Conservation (phyloP, 768 basidiomycete genomes). For the Boletus tomentosulus region DNA sequence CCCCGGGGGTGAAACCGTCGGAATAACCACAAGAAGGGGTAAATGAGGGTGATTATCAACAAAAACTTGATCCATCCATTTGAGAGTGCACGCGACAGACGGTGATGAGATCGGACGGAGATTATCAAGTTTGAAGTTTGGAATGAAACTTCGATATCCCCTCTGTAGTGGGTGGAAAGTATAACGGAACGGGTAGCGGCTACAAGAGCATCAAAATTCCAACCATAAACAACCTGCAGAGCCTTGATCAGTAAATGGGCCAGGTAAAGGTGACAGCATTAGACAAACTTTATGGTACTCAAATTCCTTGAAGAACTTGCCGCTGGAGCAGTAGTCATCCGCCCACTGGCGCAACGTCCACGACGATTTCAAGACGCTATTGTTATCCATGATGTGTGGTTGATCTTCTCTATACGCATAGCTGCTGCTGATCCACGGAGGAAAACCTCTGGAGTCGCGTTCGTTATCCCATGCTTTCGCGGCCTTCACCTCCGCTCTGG, state of each 20-base stretch:
- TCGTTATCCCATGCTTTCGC: slow-evolving; percentile 44
- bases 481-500: slow-evolving; percentile 38
- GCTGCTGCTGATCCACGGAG: slow-evolving; percentile 42
- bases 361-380: slow-evolving; percentile 44
- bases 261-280: not conserved
- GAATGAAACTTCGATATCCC: slow-evolving; percentile 45
- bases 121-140: slow-evolving; percentile 44
- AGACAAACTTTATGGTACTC: slow-evolving; percentile 58
- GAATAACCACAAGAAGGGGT: slow-evolving; percentile 79
- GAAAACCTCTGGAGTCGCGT: slow-evolving; percentile 45
- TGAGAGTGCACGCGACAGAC: slow-evolving; percentile 61
- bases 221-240: slow-evolving; percentile 53
- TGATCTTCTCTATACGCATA: slow-evolving; percentile 34
- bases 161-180: slow-evolving; percentile 36
- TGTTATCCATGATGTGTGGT: slow-evolving; percentile 18
- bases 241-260: slow-evolving; percentile 19
- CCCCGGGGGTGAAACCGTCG: slow-evolving; percentile 62
- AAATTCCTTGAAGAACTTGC: slow-evolving; percentile 74
- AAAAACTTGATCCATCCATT: slow-evolving; percentile 70
- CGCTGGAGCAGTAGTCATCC: slow-evolving; percentile 73
- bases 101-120: slow-evolving; percentile 64
- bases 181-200: slow-evolving; percentile 37
- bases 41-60: slow-evolving; percentile 64
- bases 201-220: slow-evolving; percentile 43
- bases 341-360: slow-evolving; percentile 74